Evolutionary conservation across 208 protist species (phyloP), one percentile per base, ranked within the genome.

Genomic region (Trypanosoma conorhini): DNA sequence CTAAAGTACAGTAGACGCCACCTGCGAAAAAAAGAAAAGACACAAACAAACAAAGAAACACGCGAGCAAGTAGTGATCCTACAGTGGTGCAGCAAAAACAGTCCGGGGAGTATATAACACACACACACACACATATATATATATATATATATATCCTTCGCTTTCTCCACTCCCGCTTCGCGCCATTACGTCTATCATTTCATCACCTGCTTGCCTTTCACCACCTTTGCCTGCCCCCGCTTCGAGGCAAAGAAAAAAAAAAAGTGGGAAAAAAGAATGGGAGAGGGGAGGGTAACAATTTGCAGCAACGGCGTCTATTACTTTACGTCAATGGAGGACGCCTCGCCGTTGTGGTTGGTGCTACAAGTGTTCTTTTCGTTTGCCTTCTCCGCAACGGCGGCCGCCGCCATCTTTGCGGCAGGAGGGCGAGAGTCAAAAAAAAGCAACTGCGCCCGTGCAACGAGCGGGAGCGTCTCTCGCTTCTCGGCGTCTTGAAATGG

Each of bases 361-460:
- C 9, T 2, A 19, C 42, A 10, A 46, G 8, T 46, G 4, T 42
- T 22, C 26, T 33, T 38, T 13, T 48, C 38, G 26, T 10, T 44
- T 13, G 0, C 30, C 28, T 3, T 22, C 1, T 46, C 33, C 31
- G 3, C 26, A 8, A 26, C 24, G 30, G 2, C 24, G 31, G 10
- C 24, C 5, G 0, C 9, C 12, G 9, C 17, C 10, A 30, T 22
- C 9, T 52, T 51, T 7, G 58, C 26, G 8, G 4, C 63, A 17
- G 44, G 15, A 65, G 22, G 26, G 2, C 50, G 50, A 13, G 1
- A 12, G n/a, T 77, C 59, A 77, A 70, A 67, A 21, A 77, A 52
- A 1, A 77, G 44, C n/a, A 77, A 51, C 44, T 77, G 65, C 10
- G 61, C 55, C 54, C 67, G 64, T n/a, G 69, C 72, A 17, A 33